Evolutionary conservation across 768 basidiomycete species (phyloP).

Genomic region (Tubosaeta brunneosetosa): DNA sequence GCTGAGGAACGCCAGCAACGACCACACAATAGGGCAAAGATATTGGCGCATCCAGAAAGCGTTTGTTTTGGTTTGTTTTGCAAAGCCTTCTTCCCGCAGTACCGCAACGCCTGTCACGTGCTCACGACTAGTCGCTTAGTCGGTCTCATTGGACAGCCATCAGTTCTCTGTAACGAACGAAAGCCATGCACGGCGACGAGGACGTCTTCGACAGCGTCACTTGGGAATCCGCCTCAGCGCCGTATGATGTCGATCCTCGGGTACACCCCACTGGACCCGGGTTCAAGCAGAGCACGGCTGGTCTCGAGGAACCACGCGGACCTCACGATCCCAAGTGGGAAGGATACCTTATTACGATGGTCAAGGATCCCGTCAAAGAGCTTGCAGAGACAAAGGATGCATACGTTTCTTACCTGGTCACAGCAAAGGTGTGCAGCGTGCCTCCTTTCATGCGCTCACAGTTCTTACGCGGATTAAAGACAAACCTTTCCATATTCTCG

Average conservation of each 20-base stretch:
- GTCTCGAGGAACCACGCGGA: constrained; percentile 55
- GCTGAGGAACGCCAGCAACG: constrained; percentile 26
- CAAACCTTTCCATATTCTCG: constrained; percentile 85
- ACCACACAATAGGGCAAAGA: constrained; percentile 12
- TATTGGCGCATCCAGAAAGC: constrained; percentile 25
- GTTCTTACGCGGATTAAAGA: constrained; percentile 46
- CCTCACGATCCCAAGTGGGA: constrained; percentile 90
- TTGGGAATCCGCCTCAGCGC: constrained; percentile 74
- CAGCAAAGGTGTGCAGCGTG: constrained; percentile 65
- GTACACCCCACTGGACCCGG: constrained; percentile 56
- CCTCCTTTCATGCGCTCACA: neutral
- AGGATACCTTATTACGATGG: constrained; percentile 74
- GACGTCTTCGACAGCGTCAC: constrained; percentile 90
- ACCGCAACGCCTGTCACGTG: constrained; percentile 23
- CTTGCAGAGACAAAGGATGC: constrained; percentile 96
- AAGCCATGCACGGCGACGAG: constrained; percentile 73
- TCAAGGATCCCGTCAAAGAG: constrained; percentile 93
- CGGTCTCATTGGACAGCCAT: neutral
- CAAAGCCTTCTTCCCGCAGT: constrained; percentile 8
- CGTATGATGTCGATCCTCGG: constrained; percentile 44
- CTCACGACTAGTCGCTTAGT: constrained; percentile 5
- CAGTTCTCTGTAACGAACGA: neutral
- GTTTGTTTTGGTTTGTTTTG: constrained; percentile 28
- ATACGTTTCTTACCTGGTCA: constrained; percentile 91
- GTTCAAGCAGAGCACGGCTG: constrained; percentile 75